phyloP scores from a whole-genome alignment of 1,284 basidiomycete species.

The Naganishia sp. region DNA sequence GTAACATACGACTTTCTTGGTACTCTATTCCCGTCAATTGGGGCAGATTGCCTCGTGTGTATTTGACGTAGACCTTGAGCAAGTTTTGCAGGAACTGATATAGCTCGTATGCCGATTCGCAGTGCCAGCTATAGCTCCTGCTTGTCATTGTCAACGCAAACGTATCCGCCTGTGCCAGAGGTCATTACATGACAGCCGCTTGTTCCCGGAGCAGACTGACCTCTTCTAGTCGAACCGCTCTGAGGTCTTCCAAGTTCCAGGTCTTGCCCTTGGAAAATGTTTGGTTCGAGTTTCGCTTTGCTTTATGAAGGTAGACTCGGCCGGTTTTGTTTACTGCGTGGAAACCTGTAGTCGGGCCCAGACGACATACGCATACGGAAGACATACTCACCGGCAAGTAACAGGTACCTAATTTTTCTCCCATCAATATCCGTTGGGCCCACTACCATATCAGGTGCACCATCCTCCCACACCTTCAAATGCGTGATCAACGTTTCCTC shows the following conservation, averaged over 20 bases:
- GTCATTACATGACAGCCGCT: background rate
- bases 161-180: conserved; percentile 58
- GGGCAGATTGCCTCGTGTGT: conserved; percentile 61
- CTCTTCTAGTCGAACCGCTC: conserved; percentile 57
- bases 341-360: background rate
- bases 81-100: conserved; percentile 67
- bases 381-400: conserved; percentile 73
- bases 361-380: no score
- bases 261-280: conserved; percentile 97
- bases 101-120: conserved; percentile 73
- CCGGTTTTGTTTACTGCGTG: conserved; percentile 64
- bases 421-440: conserved; percentile 60
- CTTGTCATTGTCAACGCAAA: conserved; percentile 78
- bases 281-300: conserved; percentile 91
- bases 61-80: conserved; percentile 68
- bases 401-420: conserved; percentile 78
- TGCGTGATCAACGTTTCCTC: conserved; percentile 81
- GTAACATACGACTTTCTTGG: conserved; percentile 17
- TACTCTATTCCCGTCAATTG: conserved; percentile 49
- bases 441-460: conserved; percentile 58
- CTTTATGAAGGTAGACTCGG: conserved; percentile 84
- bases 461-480: conserved; percentile 82
- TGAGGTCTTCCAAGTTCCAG: conserved; percentile 82
- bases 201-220: background rate
- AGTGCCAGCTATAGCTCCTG: conserved; percentile 81